Conservation (phyloP, 1,284 basidiomycete species). For the Microbotryomycetes sp. region DNA sequence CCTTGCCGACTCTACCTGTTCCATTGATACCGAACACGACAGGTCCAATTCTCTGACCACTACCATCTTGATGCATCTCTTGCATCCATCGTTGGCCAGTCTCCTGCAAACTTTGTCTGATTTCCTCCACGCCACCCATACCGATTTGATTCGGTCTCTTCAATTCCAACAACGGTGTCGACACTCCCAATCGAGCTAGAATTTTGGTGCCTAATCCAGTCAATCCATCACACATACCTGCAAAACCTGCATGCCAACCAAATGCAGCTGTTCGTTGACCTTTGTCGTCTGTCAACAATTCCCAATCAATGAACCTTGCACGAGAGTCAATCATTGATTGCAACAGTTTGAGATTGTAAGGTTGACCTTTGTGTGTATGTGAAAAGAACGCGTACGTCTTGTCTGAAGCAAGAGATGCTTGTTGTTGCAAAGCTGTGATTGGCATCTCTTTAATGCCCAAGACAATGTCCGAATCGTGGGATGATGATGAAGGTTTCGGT, state of each 20-base stretch:
- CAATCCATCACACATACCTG: constrained; percentile 74
- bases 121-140: not conserved
- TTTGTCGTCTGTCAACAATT: constrained; percentile 59
- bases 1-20: constrained; percentile 70
- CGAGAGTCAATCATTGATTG: constrained; percentile 51
- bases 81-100: constrained; percentile 55
- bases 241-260: constrained; percentile 81
- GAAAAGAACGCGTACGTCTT: constrained; percentile 77
- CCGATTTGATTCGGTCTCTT: constrained; percentile 13
- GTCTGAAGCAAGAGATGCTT: constrained; percentile 21
- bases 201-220: constrained; percentile 69
- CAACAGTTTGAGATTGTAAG: constrained; percentile 74
- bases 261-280: constrained; percentile 71
- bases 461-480: constrained; percentile 52
- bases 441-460: constrained; percentile 84
- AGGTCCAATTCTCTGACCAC: constrained; percentile 49
- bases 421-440: constrained; percentile 51
- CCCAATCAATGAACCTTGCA: constrained; percentile 65
- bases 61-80: constrained; percentile 51
- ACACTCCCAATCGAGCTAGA: constrained; percentile 61
- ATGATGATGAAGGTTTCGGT: constrained; percentile 47
- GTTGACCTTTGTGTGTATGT: constrained; percentile 76
- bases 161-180: constrained; percentile 64
- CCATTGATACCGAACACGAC: constrained; percentile 75
- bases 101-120: not conserved